These are phyloP conservation scores for Aspergillus flavus DNA, from an alignment of 2,329 filamentous ascomycete species.

Conservation along the genomic window DNA sequence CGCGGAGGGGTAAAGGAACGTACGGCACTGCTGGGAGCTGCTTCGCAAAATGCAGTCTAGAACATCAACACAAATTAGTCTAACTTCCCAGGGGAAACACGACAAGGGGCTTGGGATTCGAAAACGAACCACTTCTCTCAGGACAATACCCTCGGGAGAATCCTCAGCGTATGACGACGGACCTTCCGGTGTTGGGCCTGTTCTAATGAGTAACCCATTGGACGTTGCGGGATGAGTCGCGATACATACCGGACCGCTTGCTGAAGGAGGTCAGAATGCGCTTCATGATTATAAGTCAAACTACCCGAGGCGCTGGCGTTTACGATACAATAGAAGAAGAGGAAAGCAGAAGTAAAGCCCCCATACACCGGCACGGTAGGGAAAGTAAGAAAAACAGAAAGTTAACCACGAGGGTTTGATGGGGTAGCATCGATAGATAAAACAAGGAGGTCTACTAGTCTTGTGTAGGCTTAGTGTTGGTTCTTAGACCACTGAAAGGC, in stretches of 20 bases:
- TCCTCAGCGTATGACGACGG: conserved; percentile 34
- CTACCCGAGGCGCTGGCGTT: not conserved
- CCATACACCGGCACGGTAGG: not conserved
- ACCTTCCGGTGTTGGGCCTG: conserved; percentile 28
- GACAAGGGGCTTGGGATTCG: not conserved
- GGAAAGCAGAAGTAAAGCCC: conserved; percentile 3
- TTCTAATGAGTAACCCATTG: conserved; percentile 10
- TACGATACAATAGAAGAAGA: not conserved
- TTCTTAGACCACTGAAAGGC: not conserved
- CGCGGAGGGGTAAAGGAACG: conserved; percentile 6
- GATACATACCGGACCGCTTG: conserved; percentile 34
- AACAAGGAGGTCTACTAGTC: conserved; percentile 1
- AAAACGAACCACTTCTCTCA: conserved; percentile 44
- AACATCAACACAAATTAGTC: conserved; percentile 4
- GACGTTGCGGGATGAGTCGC: conserved; percentile 7
- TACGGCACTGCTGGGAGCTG: conserved; percentile 59
- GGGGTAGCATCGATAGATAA: not conserved
- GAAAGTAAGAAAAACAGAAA: conserved; percentile 3
- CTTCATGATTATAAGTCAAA: conserved; percentile 33
- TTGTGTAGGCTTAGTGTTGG: conserved; percentile 1
- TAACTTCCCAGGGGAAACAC: not conserved
- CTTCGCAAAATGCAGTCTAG: conserved; percentile 78
- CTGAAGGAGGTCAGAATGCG: conserved; percentile 37
- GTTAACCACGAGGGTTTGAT: not conserved
- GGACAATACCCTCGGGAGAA: conserved; percentile 42